Percentiles rank a stretch among this genome's conserved stretches.
These are phyloP conservation scores for Aurifilum marmelostoma DNA, from an alignment of 2,329 filamentous ascomycete species.

Conservation along the genomic window DNA sequence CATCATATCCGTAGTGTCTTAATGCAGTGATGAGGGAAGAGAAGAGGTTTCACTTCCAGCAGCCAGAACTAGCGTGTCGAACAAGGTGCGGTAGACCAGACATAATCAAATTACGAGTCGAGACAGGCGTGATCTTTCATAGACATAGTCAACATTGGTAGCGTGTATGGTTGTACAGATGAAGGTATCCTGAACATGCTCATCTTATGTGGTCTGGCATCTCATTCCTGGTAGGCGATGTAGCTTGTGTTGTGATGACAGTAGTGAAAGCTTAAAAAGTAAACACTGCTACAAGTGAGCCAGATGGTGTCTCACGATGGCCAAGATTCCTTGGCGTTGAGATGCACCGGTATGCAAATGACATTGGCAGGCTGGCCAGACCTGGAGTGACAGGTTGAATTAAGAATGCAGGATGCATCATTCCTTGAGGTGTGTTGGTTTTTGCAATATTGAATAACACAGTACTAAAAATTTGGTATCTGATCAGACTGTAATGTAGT, in stretches of 20 bases:
- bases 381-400: neutral
- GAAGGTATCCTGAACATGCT: constrained; percentile 7
- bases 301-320: constrained; percentile 9
- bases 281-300: constrained; percentile 20
- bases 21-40: neutral
- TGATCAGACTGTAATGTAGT: neutral
- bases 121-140: neutral
- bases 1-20: neutral
- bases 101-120: constrained; percentile 20
- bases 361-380: constrained; percentile 1
- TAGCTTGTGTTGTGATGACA: neutral
- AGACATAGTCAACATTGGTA: neutral
- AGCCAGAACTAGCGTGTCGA: constrained; percentile 17
- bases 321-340: neutral
- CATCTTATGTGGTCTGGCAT: neutral
- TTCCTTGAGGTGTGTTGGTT: neutral
- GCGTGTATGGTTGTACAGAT: constrained; percentile 5
- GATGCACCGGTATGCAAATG: constrained; percentile 7
- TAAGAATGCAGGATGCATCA: neutral
- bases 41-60: neutral
- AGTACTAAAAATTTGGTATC: neutral
- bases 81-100: neutral
- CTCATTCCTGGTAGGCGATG: constrained; percentile 8
- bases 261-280: neutral
- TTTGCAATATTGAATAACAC: too few species aligned